These are phyloP conservation scores for Pyrenochaeta sp. DNA, from an alignment of 2,329 filamentous ascomycete species.

Conservation along the genomic window DNA sequence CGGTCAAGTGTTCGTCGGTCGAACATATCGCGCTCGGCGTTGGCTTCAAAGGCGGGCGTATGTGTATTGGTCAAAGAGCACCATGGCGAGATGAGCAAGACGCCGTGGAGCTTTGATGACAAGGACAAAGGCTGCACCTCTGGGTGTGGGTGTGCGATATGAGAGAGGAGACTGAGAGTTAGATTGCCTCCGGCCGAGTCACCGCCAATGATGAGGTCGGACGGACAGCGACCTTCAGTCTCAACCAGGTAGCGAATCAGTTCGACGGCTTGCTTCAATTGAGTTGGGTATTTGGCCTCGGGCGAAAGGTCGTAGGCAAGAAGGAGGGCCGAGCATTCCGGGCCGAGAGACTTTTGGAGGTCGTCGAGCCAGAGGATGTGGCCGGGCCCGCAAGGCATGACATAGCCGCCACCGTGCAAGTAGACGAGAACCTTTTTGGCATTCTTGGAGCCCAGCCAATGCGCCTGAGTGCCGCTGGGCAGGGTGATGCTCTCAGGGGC, in stretches of 20 bases:
- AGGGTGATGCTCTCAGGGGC: constrained; percentile 49
- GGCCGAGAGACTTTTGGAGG: constrained; percentile 55
- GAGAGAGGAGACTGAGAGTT: constrained; percentile 55
- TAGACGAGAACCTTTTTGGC: constrained; percentile 55
- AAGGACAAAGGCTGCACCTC: constrained; percentile 55
- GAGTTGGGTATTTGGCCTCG: constrained; percentile 55
- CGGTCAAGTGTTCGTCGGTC: constrained; percentile 47
- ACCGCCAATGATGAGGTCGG: constrained; percentile 57
- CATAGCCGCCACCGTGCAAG: constrained; percentile 65
- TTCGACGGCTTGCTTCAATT: constrained; percentile 56
- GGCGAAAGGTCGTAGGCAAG: constrained; percentile 67
- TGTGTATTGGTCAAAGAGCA: constrained; percentile 56
- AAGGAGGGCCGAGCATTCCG: constrained; percentile 59
- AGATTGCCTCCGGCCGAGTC: constrained; percentile 65
- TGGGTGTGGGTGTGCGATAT: constrained; percentile 65
- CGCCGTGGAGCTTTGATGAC: constrained; percentile 55
- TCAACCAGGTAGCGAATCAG: constrained; percentile 54
- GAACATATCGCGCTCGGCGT: constrained; percentile 62
- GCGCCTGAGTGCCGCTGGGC: constrained; percentile 52
- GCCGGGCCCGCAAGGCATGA: constrained; percentile 54
- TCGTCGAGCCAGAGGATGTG: constrained; percentile 60
- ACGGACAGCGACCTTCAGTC: constrained; percentile 42
- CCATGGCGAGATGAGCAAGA: constrained; percentile 67
- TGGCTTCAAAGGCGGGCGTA: constrained; percentile 52
- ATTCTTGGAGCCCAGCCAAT: constrained; percentile 55